A percentile compares a stretch with the other conserved stretches of the same genome.
Evolutionary conservation across 176 grass and related monocot species (phyloP).

Genomic region (Oryza glumipatula): DNA sequence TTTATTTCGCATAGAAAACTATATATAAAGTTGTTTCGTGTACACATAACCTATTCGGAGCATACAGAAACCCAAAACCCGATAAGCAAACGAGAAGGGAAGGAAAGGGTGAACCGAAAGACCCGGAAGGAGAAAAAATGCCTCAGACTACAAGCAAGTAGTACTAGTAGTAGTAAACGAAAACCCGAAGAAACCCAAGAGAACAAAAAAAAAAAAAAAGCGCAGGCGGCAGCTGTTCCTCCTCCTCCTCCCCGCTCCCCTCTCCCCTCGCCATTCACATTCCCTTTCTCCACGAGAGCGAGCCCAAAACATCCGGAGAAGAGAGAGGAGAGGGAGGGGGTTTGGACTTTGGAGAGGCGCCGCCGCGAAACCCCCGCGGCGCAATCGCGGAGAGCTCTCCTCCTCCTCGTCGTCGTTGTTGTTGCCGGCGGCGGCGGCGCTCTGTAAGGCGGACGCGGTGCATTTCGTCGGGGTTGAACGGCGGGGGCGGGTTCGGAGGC

Average conservation of each 20-base stretch:
- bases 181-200: background rate
- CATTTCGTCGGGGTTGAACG: background rate
- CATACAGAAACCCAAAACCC: constrained; percentile 20
- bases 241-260: background rate
- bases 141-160: background rate
- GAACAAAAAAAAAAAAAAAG: background rate
- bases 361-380: background rate
- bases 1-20: no score
- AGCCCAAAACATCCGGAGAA: constrained; percentile 2
- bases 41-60: background rate
- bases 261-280: background rate
- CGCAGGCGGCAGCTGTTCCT: background rate
- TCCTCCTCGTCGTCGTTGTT: no score
- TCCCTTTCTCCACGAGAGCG: constrained; percentile 10
- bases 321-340: no score
- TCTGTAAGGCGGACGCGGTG: background rate
- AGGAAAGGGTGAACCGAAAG: background rate
- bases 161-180: constrained; percentile 9
- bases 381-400: no score
- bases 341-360: background rate
- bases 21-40: background rate
- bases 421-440: no score
- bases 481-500: background rate
- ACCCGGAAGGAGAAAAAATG: constrained; percentile 1
- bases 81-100: background rate